Base-by-base conservation (phyloP, 129 eudicot genomes). In the Smallanthus sonchifolius region DNA sequence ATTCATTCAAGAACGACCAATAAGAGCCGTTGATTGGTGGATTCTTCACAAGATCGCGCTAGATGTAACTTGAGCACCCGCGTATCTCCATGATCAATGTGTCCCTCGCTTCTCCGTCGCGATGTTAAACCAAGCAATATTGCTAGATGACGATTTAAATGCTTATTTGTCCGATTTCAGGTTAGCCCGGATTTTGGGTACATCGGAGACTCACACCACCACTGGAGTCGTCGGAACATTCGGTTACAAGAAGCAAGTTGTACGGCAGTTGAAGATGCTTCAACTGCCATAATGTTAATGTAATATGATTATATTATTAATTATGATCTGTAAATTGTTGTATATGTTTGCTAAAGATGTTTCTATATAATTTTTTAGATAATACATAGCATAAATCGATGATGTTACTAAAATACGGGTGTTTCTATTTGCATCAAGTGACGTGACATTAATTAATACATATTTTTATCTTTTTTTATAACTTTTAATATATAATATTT, bases 51-150 rank as follows among this genome's bases (percentile, higher is more conserved):
- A 89, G 77, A 87, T 92, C 24, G 95, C 92, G 5, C 45, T 92
- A 51, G 96, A 89, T 74, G 77, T 92, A 28, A 88, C 96, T 4
- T 87, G 89, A 7, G 96, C 98, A 2, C 91, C 87, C 2, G 86
- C 88, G 4, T 92, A 87, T 78, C 86, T 92, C 34, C 98, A 92
- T 51, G 98, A 92, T 57, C 95, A 87, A 65, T 92, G 98, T 5
- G 89, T 84, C 39, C 96, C 95, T 1, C 85, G 96, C 56, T 89
- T 16, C 89, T 89, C 52, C 98, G 89, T 40, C 86, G 96, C 9
- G 98, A 89, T 32, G 96, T 87, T 48, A 92, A 92, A 74, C 96
- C 95, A 1, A 89, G 96, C 76, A 89, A 89, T 68, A 87, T 89
- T 92, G 71, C 75, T 89, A 67, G 98, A 92, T 14, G 89, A 92